Base-by-base conservation (phyloP, 352 stramenopile genomes). In the Phytophthora vignae region DNA sequence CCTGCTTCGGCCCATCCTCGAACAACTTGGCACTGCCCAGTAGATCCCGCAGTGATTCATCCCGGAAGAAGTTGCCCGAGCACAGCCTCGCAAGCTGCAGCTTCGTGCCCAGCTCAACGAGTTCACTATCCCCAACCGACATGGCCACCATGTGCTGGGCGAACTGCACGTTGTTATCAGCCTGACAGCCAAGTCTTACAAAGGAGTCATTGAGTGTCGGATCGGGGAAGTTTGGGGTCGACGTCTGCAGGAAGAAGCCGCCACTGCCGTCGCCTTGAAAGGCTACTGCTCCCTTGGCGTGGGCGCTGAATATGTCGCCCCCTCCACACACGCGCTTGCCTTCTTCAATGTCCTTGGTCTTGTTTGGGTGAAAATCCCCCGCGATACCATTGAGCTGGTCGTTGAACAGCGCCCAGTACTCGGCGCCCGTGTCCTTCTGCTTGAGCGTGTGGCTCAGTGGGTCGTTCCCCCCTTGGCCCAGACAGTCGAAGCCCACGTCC, bases 341-440 rank as follows among this genome's bases (percentile, higher is more conserved):
- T 1, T 42, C 22, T 27, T 48, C 31, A 36, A 67, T 1, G 29
- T 2, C 5, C 36, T 38, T 36, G 2, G n/a, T 31, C 14, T 40
- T 27, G 9, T 55, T 27, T 11, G 67, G 69, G 14, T 78, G 33
- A 44, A 73, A 86, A 38, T 57, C 55, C 15, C 60, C 69, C 6
- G 87, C 85, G 50, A 93, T 89, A 17, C 83, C 85, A 46, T 93
- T 91, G 36, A 92, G 65, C 60, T 95, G 88, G 67, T 95, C 88
- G 50, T 93, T 95, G 52, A 92, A 93, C 14, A 87, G n/a, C 3
- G 83, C 86, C 88, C 88, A 95, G 62, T 92, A 92, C 6, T 64
- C 63, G 55, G 64, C 33, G 11, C 64, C 27, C 14, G 54, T 36
- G 4, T 74, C 54, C 19, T 78, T 76, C 60, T 92, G 84, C 36